Base-by-base conservation (phyloP, 805 yeast species). In the Candida easanensis region DNA sequence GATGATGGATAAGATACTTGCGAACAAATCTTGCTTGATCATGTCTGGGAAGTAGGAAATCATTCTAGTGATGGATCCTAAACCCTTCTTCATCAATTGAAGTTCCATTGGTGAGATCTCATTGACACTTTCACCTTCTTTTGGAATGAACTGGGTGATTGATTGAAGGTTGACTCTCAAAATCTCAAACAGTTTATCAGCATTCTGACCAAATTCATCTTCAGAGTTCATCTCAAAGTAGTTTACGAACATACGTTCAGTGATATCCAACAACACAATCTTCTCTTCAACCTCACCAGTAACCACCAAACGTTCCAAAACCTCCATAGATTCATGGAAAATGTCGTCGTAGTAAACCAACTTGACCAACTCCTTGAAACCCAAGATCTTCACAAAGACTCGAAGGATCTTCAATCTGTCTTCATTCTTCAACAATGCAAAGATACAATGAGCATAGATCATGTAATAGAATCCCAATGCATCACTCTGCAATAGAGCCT, bases 151-250 rank as follows among this genome's bases (percentile, higher is more conserved):
- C 23, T 69, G 71, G 21, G 82, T 73, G 15, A 89, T 64, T 0
- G 87, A 82, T 17, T 82, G 69, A 67, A 85, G 70, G 15, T 78
- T 75, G 5, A 89, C 73, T 49, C 96, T 71, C 38, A 89, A 64
- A 20, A 90, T 68, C 58, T 91, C 97, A 61, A 91, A 88, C 34
- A 88, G 65, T 55, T 86, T 88, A 53, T 88, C 95, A 42, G 86
- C 82, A 39, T 80, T 82, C 22, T 69, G 63, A 26, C 74, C 66
- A 42, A 79, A 66, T 28, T 67, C 71, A 9, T 74, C 78, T 2
- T 65, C 61, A 2, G 61, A 48, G 15, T 61, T 60, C 3, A 40
- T 41, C 23, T 58, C 66, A 21, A 73, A 66, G 51, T 73, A 74
- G 15, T 71, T 63, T 30, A 70, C 58, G 40, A 83, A 81, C 20